phyloP scores from a whole-genome alignment of 2,329 filamentous ascomycete genomes.

The Onygenales sp. region DNA sequence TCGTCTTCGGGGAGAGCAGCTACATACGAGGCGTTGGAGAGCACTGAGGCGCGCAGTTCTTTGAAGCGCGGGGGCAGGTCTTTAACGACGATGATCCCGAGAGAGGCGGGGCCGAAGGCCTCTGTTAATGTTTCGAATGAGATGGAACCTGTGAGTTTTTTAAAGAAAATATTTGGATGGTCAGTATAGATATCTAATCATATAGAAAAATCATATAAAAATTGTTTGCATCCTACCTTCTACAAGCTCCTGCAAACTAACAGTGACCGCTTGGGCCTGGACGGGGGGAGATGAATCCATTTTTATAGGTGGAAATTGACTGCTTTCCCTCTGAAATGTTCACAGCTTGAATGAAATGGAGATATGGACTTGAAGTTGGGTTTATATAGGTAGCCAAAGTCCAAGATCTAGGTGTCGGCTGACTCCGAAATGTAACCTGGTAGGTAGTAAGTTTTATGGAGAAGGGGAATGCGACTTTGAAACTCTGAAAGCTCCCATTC shows the following conservation, averaged over 20 bases:
- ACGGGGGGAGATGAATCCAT: background rate
- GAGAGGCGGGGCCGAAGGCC: slow-evolving; percentile 81
- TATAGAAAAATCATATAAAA: no score
- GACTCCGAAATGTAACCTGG: no score
- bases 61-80: slow-evolving; percentile 67
- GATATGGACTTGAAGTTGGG: no score
- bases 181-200: background rate
- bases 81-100: slow-evolving; percentile 90
- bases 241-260: slow-evolving; percentile 39
- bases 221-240: slow-evolving; percentile 28
- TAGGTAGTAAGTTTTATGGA: no score
- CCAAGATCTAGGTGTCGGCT: no score
- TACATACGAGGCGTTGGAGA: slow-evolving; percentile 83
- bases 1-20: slow-evolving; percentile 66
- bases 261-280: slow-evolving; percentile 35
- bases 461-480: no score
- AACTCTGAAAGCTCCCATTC: no score
- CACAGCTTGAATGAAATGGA: background rate
- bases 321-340: background rate
- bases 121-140: slow-evolving; percentile 39
- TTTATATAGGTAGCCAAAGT: no score
- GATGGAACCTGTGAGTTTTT: slow-evolving; percentile 23
- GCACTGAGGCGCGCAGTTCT: slow-evolving; percentile 59
- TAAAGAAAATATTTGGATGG: background rate
- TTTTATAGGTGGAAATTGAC: background rate